Percentiles rank a stretch among this genome's conserved stretches.
Conservation (phyloP, 352 stramenopile species). For the Bremia lactucae region DNA sequence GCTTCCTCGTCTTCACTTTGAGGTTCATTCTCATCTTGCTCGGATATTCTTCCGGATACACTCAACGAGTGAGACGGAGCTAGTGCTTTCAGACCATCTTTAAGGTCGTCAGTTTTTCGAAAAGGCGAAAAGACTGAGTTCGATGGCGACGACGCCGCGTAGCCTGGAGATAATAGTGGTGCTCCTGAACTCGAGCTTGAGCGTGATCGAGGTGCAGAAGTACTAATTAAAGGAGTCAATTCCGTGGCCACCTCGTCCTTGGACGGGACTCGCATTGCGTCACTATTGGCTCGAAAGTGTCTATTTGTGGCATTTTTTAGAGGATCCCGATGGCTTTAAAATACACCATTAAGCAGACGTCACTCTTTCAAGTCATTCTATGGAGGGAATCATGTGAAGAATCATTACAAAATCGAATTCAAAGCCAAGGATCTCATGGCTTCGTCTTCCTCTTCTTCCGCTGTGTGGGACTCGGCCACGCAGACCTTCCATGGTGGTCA, state of each 20-base stretch:
- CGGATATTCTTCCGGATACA: conserved; percentile 9
- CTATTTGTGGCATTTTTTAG: conserved; percentile 2
- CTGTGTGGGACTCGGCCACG: conserved; percentile 71
- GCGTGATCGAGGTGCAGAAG: neutral
- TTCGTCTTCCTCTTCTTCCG: conserved; percentile 3
- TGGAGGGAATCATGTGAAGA: neutral
- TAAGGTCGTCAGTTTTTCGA: conserved; percentile 1
- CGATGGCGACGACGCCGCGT: conserved; percentile 33
- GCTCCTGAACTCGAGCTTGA: conserved; percentile 5
- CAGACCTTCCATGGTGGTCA: conserved; percentile 88
- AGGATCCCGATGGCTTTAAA: neutral
- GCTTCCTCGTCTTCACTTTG: conserved; percentile 22
- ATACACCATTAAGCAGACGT: too few species aligned
- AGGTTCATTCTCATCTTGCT: conserved; percentile 10
- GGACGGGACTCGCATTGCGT: conserved; percentile 11
- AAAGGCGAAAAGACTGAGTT: conserved; percentile 36
- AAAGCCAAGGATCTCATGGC: conserved; percentile 5
- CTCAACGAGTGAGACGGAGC: conserved; percentile 12
- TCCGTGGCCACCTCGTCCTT: conserved; percentile 26
- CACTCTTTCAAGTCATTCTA: neutral
- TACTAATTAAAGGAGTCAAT: conserved; percentile 45
- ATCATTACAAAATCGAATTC: too few species aligned
- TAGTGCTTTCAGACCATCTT: neutral
- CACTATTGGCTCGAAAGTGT: neutral
- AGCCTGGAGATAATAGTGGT: conserved; percentile 31